Evolutionary conservation across 495 filamentous ascomycete genomes (phyloP).

Genomic region (Aspergillus incahuasiensis): DNA sequence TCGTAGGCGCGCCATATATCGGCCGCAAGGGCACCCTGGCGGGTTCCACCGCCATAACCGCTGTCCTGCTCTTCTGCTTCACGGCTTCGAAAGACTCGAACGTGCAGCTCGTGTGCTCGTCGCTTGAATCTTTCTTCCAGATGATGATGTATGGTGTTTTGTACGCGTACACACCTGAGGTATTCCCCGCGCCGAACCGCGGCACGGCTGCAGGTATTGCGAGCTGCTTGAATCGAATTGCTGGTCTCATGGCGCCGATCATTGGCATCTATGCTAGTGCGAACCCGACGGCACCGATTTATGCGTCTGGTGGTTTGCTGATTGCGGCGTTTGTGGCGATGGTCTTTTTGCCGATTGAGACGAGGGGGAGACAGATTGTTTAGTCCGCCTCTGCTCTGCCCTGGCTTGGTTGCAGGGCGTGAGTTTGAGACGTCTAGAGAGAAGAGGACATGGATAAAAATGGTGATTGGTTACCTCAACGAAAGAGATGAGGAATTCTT

Average conservation of each 20-base stretch:
- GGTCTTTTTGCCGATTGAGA: constrained; percentile 51
- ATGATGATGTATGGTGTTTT: constrained; percentile 62
- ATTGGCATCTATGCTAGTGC: constrained; percentile 47
- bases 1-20: constrained; percentile 53
- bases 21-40: constrained; percentile 59
- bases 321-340: constrained; percentile 49
- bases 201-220: constrained; percentile 58
- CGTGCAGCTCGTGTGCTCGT: constrained; percentile 48
- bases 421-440: too few species aligned
- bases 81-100: constrained; percentile 44
- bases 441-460: too few species aligned
- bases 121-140: constrained; percentile 55
- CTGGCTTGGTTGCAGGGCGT: too few species aligned
- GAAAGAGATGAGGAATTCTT: too few species aligned
- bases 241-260: constrained; percentile 54
- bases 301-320: constrained; percentile 47
- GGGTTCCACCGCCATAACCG: constrained; percentile 48
- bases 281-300: constrained; percentile 47
- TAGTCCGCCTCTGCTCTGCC: too few species aligned
- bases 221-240: constrained; percentile 52
- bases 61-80: constrained; percentile 55
- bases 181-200: constrained; percentile 55
- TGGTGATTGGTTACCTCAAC: too few species aligned
- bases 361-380: constrained; percentile 40
- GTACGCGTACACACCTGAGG: constrained; percentile 58